phyloP scores from a whole-genome alignment of 108 stramenopile genomes.

The Pseudonitzschia pungens region DNA sequence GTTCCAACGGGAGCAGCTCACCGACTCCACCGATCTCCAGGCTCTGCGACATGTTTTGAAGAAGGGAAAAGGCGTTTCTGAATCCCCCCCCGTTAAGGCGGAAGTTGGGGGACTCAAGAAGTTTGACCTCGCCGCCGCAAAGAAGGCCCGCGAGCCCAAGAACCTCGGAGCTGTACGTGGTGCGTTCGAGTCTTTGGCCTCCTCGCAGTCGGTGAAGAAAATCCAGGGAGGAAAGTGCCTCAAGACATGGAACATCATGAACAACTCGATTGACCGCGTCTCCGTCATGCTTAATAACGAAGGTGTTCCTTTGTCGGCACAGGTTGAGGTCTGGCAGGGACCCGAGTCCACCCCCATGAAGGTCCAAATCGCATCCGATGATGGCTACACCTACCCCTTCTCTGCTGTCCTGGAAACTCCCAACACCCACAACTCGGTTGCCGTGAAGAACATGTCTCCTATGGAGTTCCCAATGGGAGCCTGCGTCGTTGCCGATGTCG shows the following conservation, averaged over 20 bases:
- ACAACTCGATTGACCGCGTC: constrained; percentile 12
- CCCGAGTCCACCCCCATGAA: constrained; percentile 64
- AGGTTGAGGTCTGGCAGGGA: constrained; percentile 32
- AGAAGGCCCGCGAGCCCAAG: background rate
- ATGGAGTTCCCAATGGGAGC: constrained; percentile 68
- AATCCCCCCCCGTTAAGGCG: background rate
- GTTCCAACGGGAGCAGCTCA: constrained; percentile 4
- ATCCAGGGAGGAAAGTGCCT: constrained; percentile 12
- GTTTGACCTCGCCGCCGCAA: constrained; percentile 5
- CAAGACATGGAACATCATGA: constrained; percentile 17
- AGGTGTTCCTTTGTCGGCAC: constrained; percentile 8
- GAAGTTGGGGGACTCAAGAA: background rate
- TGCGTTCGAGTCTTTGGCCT: background rate
- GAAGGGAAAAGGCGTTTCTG: background rate
- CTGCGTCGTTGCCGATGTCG: constrained; percentile 37
- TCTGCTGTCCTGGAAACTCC: constrained; percentile 62
- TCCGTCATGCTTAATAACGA: constrained; percentile 13
- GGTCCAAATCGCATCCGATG: constrained; percentile 56
- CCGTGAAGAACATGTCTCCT: constrained; percentile 57
- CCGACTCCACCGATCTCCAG: background rate
- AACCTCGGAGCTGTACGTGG: constrained; percentile 15
- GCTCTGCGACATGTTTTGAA: background rate
- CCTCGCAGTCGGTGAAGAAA: background rate
- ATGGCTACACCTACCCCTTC: constrained; percentile 61
- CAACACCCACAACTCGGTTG: constrained; percentile 51